Evolutionary conservation across 2,329 filamentous ascomycete genomes (phyloP), one percentile per base, ranked within the genome.

Genomic region (Acrodontium crateriforme): DNA sequence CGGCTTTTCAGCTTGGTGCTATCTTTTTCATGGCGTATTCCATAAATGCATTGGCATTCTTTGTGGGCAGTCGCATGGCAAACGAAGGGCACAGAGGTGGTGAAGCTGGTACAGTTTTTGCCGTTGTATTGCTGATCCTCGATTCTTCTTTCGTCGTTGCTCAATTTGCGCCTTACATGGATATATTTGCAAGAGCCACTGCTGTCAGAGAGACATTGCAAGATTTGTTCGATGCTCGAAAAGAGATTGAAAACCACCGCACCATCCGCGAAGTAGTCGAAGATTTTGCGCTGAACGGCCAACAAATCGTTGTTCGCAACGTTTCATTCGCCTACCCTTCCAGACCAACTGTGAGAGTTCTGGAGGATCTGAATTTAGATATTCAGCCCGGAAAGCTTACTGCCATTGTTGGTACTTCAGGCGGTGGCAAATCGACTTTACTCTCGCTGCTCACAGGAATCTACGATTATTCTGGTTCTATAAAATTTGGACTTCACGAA

Each of bases 91-190:
- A 33, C 17, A 38, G 46, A n/a, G 42, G 49, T 6, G 42, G 43
- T 11, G 34, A 45, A 22, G 64, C 63, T 15, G 64, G 65, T 18
- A 67, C 63, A 2, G 58, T 72, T 10, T 76, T 75, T 39, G 73
- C 71, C 1, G 71, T 75, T 16, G 69, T 76, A 9, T 71, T 76
- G 29, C 55, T 77, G 16, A 67, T 76, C 8, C 59, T 76, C 2
- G 72, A 77, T 37, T 69, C 70, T 15, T 71, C 70, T 6, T 67
- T 78, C 26, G 63, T 77, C 18, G 58, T 78, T 14, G 70, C 72
- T 16, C 64, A 66, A 28, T 69, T 76, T 27, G 71, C 71, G 0
- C 74, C 74, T 0, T 63, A 76, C 26, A 52, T 78, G 9, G 69
- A 72, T 49, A 63, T 47, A 41, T 69, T 59, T 44, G 58, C 55